These are phyloP conservation scores for Phytophthora hibernalis DNA, from an alignment of 352 stramenopile genomes.

Conservation along the genomic window DNA sequence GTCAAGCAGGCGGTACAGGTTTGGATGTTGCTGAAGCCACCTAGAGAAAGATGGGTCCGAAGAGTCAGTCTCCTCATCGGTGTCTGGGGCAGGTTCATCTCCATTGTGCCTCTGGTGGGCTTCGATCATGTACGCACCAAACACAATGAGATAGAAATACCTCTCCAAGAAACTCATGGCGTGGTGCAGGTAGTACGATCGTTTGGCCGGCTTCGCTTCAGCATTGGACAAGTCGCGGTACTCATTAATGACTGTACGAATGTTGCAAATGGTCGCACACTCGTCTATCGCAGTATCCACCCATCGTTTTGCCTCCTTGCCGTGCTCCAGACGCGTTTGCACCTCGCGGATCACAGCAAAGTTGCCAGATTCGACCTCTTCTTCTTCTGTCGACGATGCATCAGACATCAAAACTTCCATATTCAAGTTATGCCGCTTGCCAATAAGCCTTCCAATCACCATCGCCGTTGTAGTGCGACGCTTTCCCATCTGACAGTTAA, in stretches of 20 bases:
- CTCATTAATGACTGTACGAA: slow-evolving; percentile 82
- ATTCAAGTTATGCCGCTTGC: slow-evolving; percentile 47
- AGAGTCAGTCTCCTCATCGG: slow-evolving; percentile 25
- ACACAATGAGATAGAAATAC: slow-evolving; percentile 91
- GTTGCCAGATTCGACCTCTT: slow-evolving; percentile 48
- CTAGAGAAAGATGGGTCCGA: slow-evolving; percentile 72
- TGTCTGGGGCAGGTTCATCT: slow-evolving; percentile 21
- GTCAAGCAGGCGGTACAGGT: slow-evolving; percentile 79
- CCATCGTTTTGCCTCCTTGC: slow-evolving; percentile 70
- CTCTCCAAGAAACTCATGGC: slow-evolving; percentile 87
- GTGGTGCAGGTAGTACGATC: slow-evolving; percentile 86
- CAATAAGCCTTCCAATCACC: slow-evolving; percentile 74
- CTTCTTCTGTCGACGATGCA: slow-evolving; percentile 7
- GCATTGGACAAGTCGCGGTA: slow-evolving; percentile 78
- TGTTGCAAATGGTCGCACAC: slow-evolving; percentile 77
- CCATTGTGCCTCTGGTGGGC: slow-evolving; percentile 20
- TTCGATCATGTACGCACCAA: slow-evolving; percentile 82
- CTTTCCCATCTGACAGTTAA: slow-evolving; percentile 91
- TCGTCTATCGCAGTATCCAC: slow-evolving; percentile 79
- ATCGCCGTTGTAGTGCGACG: slow-evolving; percentile 83
- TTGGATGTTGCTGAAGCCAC: slow-evolving; percentile 79
- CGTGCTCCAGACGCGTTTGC: slow-evolving; percentile 56
- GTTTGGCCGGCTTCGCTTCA: slow-evolving; percentile 79
- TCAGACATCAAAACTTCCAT: slow-evolving; percentile 10
- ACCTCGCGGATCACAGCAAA: slow-evolving; percentile 80